Conservation (phyloP, 164 flowering plant genomes). For the Dillenia suffruticosa region DNA sequence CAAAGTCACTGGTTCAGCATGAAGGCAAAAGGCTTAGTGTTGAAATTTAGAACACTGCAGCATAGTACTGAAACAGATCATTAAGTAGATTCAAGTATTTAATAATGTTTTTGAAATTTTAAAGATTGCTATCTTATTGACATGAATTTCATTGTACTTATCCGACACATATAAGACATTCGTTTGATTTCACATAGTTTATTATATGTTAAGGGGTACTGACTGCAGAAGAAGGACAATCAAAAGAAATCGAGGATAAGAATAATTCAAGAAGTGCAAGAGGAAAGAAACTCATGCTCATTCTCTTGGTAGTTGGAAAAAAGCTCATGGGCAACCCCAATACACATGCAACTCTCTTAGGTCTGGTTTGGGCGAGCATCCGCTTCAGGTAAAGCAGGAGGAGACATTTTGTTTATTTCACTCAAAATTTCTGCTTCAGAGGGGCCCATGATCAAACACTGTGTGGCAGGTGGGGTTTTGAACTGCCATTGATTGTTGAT, state of each 20-base stretch:
- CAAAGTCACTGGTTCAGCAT: too few species aligned
- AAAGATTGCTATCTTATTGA: too few species aligned
- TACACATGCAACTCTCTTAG: slow-evolving; percentile 59
- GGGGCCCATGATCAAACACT: neutral
- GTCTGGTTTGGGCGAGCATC: slow-evolving; percentile 69
- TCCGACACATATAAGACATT: too few species aligned
- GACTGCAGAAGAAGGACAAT: slow-evolving; percentile 23
- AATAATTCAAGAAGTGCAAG: slow-evolving; percentile 18
- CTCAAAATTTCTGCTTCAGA: neutral
- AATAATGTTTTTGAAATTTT: too few species aligned
- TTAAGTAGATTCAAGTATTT: too few species aligned
- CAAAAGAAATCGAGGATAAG: slow-evolving; percentile 27
- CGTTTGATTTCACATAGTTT: too few species aligned
- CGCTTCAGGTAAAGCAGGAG: slow-evolving; percentile 40
- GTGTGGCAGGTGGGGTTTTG: slow-evolving; percentile 56
- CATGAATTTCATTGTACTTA: too few species aligned
- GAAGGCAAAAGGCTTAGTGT: too few species aligned
- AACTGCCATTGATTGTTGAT: slow-evolving; percentile 49
- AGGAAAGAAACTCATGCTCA: slow-evolving; percentile 26
- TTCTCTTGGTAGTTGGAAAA: slow-evolving; percentile 48
- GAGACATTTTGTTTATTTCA: neutral
- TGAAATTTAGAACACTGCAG: too few species aligned
- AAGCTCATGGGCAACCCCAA: slow-evolving; percentile 81
- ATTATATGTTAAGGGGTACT: slow-evolving; percentile 23
- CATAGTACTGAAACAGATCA: too few species aligned